These are phyloP conservation scores for Pholiota adiposa DNA, from an alignment of 1,284 basidiomycete species.

Conservation along the genomic window DNA sequence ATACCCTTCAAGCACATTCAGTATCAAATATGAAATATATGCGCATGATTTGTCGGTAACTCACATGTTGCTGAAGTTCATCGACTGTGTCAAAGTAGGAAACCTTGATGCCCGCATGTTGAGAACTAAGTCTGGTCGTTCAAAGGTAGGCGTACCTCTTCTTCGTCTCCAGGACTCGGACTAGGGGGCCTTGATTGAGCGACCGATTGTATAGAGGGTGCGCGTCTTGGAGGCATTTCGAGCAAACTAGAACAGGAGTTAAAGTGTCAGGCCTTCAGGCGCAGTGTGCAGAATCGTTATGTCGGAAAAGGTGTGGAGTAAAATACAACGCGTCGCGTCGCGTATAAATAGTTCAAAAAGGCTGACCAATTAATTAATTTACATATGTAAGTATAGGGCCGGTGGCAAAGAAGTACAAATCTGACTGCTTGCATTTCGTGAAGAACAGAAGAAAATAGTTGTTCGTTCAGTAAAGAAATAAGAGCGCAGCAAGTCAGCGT, in stretches of 20 bases:
- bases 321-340: constrained; percentile 1
- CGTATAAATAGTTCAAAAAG: constrained; percentile 15
- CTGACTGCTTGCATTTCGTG: neutral
- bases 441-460: neutral
- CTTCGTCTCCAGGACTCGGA: constrained; percentile 47
- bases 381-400: constrained; percentile 24
- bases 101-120: constrained; percentile 36
- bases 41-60: constrained; percentile 26
- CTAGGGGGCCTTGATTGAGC: constrained; percentile 46
- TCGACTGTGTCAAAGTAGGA: constrained; percentile 81
- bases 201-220: constrained; percentile 44
- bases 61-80: constrained; percentile 86
- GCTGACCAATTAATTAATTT: constrained; percentile 26
- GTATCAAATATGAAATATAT: neutral
- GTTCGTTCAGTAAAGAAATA: neutral
- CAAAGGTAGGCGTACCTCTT: constrained; percentile 33
- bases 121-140: neutral
- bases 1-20: constrained; percentile 67
- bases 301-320: neutral
- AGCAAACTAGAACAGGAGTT: neutral
- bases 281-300: neutral
- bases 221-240: constrained; percentile 53
- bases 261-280: no score
- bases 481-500: no score
- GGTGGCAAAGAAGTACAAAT: constrained; percentile 19